Percentiles rank a stretch among this genome's conserved stretches.
These are phyloP conservation scores for Podospora anserina DNA, from an alignment of 495 filamentous ascomycete genomes.

Conservation along the genomic window DNA sequence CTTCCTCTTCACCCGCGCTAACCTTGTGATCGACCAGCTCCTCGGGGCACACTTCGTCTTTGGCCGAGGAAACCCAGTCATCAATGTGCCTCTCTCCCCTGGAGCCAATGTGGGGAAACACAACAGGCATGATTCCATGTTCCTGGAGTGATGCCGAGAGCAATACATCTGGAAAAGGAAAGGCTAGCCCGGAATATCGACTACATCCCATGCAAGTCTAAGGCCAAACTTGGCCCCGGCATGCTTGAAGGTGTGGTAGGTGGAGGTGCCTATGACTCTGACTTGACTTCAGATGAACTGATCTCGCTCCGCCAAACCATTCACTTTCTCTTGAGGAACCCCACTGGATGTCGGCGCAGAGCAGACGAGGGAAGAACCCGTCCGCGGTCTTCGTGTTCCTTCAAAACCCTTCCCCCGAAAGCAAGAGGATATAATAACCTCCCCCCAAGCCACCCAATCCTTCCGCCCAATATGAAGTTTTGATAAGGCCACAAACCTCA, in stretches of 20 bases:
- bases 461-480: not conserved
- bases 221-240: not conserved
- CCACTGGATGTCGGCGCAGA: not conserved
- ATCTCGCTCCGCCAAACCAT: slow-evolving; percentile 9
- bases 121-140: slow-evolving; percentile 7
- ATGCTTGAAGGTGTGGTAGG: not conserved
- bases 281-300: slow-evolving; percentile 5
- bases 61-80: slow-evolving; percentile 1
- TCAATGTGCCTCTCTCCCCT: not conserved
- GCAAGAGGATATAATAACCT: slow-evolving; percentile 6
- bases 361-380: not conserved
- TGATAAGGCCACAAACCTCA: slow-evolving; percentile 1
- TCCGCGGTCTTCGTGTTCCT: not conserved
- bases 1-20: slow-evolving; percentile 8
- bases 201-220: slow-evolving; percentile 9
- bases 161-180: slow-evolving; percentile 16
- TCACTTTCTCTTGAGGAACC: slow-evolving; percentile 10
- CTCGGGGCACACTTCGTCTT: slow-evolving; percentile 1
- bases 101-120: slow-evolving; percentile 15
- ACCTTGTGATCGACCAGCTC: slow-evolving; percentile 9
- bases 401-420: not conserved
- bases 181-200: slow-evolving; percentile 10
- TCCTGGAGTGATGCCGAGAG: slow-evolving; percentile 11
- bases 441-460: slow-evolving; percentile 6
- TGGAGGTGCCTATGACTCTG: slow-evolving; percentile 3